Conservation (phyloP, 1,284 basidiomycete species). For the Pseudozyma sp. region DNA sequence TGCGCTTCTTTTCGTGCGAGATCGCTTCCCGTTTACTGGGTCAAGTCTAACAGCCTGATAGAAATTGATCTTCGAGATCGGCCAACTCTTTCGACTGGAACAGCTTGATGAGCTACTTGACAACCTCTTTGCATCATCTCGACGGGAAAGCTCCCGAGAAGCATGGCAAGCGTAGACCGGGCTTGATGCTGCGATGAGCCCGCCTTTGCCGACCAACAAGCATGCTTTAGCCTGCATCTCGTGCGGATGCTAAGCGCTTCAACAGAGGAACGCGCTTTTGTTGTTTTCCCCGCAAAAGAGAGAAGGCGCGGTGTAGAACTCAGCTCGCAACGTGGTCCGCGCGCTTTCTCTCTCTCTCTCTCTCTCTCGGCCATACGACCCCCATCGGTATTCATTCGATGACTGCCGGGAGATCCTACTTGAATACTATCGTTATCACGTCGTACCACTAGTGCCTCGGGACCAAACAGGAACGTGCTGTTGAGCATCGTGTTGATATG, state of each 20-base stretch:
- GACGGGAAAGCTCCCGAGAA: neutral
- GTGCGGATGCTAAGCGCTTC: slow-evolving; percentile 14
- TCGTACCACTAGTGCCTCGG: too few species aligned
- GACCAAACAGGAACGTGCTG: too few species aligned
- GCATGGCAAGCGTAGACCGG: neutral
- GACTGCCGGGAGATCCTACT: neutral
- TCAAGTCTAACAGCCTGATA: too few species aligned
- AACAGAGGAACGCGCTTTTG: slow-evolving; percentile 1
- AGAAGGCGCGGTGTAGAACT: neutral
- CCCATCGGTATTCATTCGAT: neutral
- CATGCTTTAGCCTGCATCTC: slow-evolving; percentile 2
- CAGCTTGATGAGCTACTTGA: too few species aligned
- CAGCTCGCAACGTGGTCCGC: slow-evolving; percentile 9
- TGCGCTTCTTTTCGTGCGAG: slow-evolving; percentile 15
- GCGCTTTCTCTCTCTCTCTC: too few species aligned
- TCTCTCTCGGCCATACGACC: neutral
- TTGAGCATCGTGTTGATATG: too few species aligned
- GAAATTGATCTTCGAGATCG: too few species aligned
- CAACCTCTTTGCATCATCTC: too few species aligned
- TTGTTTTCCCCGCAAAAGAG: slow-evolving; percentile 30
- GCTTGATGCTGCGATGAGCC: neutral
- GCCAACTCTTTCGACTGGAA: too few species aligned
- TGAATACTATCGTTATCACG: too few species aligned
- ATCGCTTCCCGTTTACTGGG: neutral
- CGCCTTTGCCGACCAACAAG: slow-evolving; percentile 14